Evolutionary conservation across 2,329 filamentous ascomycete species (phyloP), one percentile per base, ranked within the genome.

Genomic region (Thyridium curvatum): DNA sequence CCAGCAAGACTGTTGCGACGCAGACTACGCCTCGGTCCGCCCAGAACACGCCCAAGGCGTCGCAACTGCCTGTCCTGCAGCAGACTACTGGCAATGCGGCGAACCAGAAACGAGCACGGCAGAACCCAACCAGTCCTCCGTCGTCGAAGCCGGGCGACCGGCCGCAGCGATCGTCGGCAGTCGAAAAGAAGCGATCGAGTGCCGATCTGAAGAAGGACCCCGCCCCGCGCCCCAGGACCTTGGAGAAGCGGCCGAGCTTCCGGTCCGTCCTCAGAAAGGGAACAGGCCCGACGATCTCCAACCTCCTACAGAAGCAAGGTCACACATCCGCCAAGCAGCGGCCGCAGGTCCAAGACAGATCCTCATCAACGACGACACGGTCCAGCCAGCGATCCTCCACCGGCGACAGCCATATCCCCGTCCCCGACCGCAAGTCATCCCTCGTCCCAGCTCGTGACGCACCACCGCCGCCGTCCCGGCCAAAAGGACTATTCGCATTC

Each of bases 201-300:
- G 21, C 21, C 10, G 21, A 26, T 10, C 21, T 26, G 10, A 26
- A 26, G 21, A 26, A 46, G 15, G 41, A 49, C 8, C n/a, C 31
- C 2, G 35, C 33, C 7, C 10, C 44, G 8, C 35, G 41, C 8
- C 30, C 35, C 12, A 60, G 54, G 18, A 18, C 47, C 1, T 36
- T 41, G 9, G 71, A 74, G 34, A 75, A 70, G 49, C 73, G 60
- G 42, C 51, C 56, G 1, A 58, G 68, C 1, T 54, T 79, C 32
- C 68, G 71, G 29, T 68, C 70, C 39, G 74, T 65, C 4, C 53
- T 80, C n/a, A 72, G 63, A 40, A 73, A 71, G 40, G 63, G 71
- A 3, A 59, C 68, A 7, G 61, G 62, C 16, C 64, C 70, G 29
- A 62, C 66, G 2, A 51, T 77, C 7, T 64, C 69, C 0, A 71